A percentile compares a stretch with the other conserved stretches of the same genome.
phyloP scores from a whole-genome alignment of 2,329 filamentous ascomycete species.

The Cercospora citrullina region DNA sequence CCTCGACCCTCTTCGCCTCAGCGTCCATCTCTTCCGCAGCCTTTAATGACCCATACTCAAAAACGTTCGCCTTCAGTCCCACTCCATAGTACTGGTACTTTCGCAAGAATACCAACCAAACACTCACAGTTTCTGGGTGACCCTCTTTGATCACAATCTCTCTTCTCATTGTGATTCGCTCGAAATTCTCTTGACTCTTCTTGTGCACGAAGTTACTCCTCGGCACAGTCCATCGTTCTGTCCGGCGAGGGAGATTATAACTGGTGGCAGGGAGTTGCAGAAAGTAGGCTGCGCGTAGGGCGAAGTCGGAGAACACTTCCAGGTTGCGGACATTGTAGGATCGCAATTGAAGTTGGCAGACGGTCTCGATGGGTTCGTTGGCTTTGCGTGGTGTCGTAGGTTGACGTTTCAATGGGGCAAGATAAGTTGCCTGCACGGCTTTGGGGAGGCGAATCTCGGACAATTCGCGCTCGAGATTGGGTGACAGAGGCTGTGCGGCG shows the following conservation, averaged over 20 bases:
- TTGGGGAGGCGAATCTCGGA: constrained; percentile 64
- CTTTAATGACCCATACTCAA: constrained; percentile 69
- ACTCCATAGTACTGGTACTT: constrained; percentile 95
- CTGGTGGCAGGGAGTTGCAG: constrained; percentile 82
- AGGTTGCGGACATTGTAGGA: constrained; percentile 89
- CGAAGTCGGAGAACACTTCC: constrained; percentile 93
- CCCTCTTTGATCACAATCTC: constrained; percentile 93
- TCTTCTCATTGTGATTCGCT: constrained; percentile 80
- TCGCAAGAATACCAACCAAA: constrained; percentile 88
- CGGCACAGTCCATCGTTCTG: constrained; percentile 92
- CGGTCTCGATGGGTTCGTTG: neutral
- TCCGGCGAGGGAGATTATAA: constrained; percentile 79
- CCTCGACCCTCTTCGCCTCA: constrained; percentile 1
- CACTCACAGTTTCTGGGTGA: constrained; percentile 79
- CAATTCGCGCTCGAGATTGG: constrained; percentile 31
- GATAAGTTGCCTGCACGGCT: constrained; percentile 80
- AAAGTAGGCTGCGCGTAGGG: constrained; percentile 91
- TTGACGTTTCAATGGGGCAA: constrained; percentile 76
- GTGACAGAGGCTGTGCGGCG: constrained; percentile 14
- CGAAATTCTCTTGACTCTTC: constrained; percentile 97
- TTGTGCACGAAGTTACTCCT: constrained; percentile 90
- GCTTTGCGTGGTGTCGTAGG: constrained; percentile 60
- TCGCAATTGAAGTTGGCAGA: constrained; percentile 76
- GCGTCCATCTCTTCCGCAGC: constrained; percentile 39
- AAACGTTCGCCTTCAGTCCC: constrained; percentile 98